Evolutionary conservation across 495 filamentous ascomycete species (phyloP), one percentile per base, ranked within the genome.

Genomic region (Tuber microsphaerosporum): DNA sequence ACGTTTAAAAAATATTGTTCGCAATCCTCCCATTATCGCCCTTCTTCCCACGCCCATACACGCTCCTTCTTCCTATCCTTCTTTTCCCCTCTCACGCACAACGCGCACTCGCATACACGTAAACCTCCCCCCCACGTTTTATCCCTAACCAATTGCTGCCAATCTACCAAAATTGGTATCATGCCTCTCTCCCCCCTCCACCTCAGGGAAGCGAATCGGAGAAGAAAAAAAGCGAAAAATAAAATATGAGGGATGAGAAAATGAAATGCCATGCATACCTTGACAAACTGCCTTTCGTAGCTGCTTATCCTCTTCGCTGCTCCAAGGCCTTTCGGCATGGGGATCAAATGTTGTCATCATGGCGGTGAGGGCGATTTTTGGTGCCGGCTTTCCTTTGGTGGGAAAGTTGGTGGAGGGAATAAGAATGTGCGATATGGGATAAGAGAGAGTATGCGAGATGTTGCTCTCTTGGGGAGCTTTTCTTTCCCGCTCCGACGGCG

Each of bases 281-380:
- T 75, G 77, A 39, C 78, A 71, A 37, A 79, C 77, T 26, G 77
- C 77, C 26, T 79, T 75, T 73, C 77, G 69, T 41, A 79, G 73
- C 37, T 79, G 77, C 48, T 75, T 79, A 48, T 79, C 77, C 75
- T 79, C 77, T 44, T 79, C 77, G 22, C 34, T 51, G 46, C 77
- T 79, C 77, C 77, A 79, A 34, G 73, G 76, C 12, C 77, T 61
- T 26, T 79, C 77, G 41, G 77, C 77, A 42, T 79, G 76, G 34
- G 77, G 77, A 71, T 79, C 77, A 65, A 79, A 79, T 37, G 77
- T 78, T 7, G 77, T 65, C 77, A 79, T 79, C 77, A 79, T 79
- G 34, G 61, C 56, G 41, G 26, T 65, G 56, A 61, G 51, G 51
- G 22, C 26, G n/a, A 61, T 31, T 14, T 61, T 16, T 31, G 51